Evolutionary conservation across 257 asterid genomes (phyloP).

Genomic region (Knoxia roxburghii): DNA sequence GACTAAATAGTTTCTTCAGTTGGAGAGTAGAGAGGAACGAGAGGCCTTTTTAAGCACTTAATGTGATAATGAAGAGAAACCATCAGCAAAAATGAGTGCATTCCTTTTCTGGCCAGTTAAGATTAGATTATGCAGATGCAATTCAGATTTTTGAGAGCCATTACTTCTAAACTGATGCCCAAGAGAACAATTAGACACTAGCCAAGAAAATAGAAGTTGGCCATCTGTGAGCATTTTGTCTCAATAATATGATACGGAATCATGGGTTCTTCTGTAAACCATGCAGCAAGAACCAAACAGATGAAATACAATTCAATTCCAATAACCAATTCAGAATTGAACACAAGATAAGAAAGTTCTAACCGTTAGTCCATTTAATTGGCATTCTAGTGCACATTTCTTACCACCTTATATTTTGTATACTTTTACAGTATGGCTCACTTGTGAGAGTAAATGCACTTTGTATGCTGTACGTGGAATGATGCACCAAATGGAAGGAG

Average conservation of each 20-base stretch:
- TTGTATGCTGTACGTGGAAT: too few relatives aligned
- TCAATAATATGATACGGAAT: neutral
- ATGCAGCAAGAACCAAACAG: neutral
- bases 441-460: neutral
- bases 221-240: neutral
- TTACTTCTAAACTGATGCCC: neutral
- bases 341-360: neutral
- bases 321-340: neutral
- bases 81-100: neutral
- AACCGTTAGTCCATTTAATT: neutral
- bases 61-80: neutral
- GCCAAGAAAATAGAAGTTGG: neutral
- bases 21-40: neutral
- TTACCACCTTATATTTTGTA: neutral
- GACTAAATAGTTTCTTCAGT: neutral
- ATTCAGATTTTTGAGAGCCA: neutral
- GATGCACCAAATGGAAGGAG: too few relatives aligned
- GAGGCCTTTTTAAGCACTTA: neutral
- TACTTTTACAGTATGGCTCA: neutral
- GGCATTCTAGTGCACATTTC: neutral
- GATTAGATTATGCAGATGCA: neutral
- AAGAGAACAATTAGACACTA: neutral
- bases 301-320: neutral
- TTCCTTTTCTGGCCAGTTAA: neutral
- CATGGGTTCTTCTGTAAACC: neutral